Percentiles rank a stretch among this genome's conserved stretches.
Conservation (phyloP, 805 yeast species). For the Suhomyces vadensis region DNA sequence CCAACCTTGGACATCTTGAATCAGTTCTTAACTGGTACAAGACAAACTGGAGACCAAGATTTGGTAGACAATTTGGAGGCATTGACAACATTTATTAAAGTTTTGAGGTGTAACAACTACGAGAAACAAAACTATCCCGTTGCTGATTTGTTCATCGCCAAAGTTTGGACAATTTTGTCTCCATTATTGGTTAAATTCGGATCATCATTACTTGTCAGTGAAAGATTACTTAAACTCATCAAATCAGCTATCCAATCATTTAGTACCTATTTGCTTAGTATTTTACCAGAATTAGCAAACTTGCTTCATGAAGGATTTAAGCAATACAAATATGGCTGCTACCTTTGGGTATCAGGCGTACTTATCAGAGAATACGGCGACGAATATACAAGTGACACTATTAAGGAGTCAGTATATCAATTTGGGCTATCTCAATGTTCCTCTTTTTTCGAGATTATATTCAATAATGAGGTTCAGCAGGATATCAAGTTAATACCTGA, state of each 20-base stretch:
- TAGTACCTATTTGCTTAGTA: constrained; percentile 54
- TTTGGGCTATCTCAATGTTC: constrained; percentile 69
- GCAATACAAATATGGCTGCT: constrained; percentile 72
- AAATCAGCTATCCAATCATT: constrained; percentile 65
- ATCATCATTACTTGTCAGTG: constrained; percentile 63
- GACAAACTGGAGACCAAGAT: constrained; percentile 5
- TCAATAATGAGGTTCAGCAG: constrained; percentile 15
- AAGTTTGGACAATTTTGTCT: constrained; percentile 59
- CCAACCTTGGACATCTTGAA: constrained; percentile 55
- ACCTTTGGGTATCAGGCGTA: constrained; percentile 86
- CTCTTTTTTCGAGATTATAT: constrained; percentile 52
- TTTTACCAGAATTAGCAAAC: constrained; percentile 65
- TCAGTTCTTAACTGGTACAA: constrained; percentile 9
- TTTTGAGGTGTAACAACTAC: constrained; percentile 51
- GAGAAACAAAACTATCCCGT: constrained; percentile 47
- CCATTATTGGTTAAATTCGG: constrained; percentile 56
- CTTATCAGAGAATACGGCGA: constrained; percentile 69
- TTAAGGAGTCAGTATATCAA: constrained; percentile 65
- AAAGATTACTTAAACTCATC: constrained; percentile 68
- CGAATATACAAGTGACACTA: constrained; percentile 44
- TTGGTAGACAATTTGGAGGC: constrained; percentile 75
- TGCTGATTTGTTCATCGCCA: constrained; percentile 52
- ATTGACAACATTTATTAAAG: constrained; percentile 57
- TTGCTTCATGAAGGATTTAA: constrained; percentile 71
- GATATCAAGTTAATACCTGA: constrained; percentile 55